These are phyloP conservation scores for Rhizomucor pusillus DNA, from an alignment of 371 early-diverging fungal species.

Conservation along the genomic window DNA sequence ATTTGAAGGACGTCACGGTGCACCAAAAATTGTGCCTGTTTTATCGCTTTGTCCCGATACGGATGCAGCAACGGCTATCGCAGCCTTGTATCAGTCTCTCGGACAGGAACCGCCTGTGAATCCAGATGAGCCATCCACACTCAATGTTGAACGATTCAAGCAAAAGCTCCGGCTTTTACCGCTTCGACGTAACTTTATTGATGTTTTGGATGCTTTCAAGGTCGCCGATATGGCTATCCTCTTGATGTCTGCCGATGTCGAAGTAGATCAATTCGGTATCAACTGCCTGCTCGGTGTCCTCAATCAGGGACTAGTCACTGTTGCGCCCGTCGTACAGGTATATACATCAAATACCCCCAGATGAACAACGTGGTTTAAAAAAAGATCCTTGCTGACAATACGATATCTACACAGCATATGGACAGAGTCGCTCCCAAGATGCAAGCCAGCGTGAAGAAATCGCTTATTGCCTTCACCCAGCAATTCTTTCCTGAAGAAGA, in stretches of 20 bases:
- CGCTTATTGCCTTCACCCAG: slow-evolving; percentile 77
- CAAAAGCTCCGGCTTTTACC: slow-evolving; percentile 82
- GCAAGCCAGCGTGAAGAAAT: slow-evolving; percentile 74
- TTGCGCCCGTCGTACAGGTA: slow-evolving; percentile 70
- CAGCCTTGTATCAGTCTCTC: slow-evolving; percentile 52
- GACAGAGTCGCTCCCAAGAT: slow-evolving; percentile 63
- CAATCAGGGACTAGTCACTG: slow-evolving; percentile 82
- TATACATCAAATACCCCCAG: neutral
- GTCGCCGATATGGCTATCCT: slow-evolving; percentile 89
- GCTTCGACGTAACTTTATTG: slow-evolving; percentile 61
- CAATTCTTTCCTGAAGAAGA: slow-evolving; percentile 86
- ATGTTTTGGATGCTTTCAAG: slow-evolving; percentile 86
- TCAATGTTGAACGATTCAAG: slow-evolving; percentile 71
- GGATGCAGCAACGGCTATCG: slow-evolving; percentile 48
- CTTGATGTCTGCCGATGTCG: slow-evolving; percentile 83
- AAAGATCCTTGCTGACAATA: no score
- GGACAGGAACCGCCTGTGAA: slow-evolving; percentile 43
- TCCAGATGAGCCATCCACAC: slow-evolving; percentile 19
- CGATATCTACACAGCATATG: slow-evolving; percentile 49
- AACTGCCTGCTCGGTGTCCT: slow-evolving; percentile 76
- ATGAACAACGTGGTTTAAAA: neutral
- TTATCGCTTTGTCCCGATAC: slow-evolving; percentile 86
- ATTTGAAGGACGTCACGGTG: slow-evolving; percentile 79
- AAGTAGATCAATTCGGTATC: slow-evolving; percentile 92
- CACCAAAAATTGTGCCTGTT: slow-evolving; percentile 82